Evolutionary conservation across 2,329 filamentous ascomycete genomes (phyloP), one percentile per base, ranked within the genome.

Genomic region (Venturia effusa): DNA sequence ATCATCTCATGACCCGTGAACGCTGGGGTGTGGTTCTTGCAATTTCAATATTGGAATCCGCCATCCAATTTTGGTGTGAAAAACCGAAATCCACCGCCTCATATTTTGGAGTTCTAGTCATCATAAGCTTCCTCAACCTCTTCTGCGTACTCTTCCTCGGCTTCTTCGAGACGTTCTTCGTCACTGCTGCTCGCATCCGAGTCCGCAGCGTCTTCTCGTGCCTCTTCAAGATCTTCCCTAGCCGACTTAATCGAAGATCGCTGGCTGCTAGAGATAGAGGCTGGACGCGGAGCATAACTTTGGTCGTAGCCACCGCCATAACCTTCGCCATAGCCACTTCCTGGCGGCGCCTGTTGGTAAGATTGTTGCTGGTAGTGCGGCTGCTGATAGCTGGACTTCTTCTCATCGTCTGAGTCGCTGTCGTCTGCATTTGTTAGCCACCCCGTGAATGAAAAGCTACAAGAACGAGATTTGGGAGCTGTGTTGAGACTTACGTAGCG

Each of bases 401-500:
- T 37, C 48, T 74, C 72, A 61, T 73, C 70, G 45, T 74, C 71
- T n/a, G 70, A 71, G 66, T 72, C 68, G 37, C 74, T 71, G 66
- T 70, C 70, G 71, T 62, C 1, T 54, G 1, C 22, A n/a, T 17
- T 51, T 64, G 70, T 70, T 30, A 68, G 63, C 40, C 32, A n/a
- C n/a, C n/a, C n/a, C n/a, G n/a, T n/a, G n/a, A n/a, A n/a, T n/a
- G n/a, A n/a, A n/a, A n/a, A n/a, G n/a, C n/a, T n/a, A n/a, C n/a
- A n/a, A n/a, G n/a, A n/a, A n/a, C n/a, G n/a, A n/a, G n/a, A n/a
- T n/a, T n/a, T n/a, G n/a, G n/a, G n/a, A n/a, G n/a, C n/a, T n/a
- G n/a, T n/a, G n/a, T n/a, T n/a, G n/a, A n/a, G n/a, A 76, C 79
- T 65, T 78, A 87, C 84, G 75, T 17, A 84, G 67, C 62, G 81